Percentiles rank a stretch among this genome's conserved stretches.
phyloP scores from a whole-genome alignment of 257 asterid genomes.

The Osmanthus fragrans region DNA sequence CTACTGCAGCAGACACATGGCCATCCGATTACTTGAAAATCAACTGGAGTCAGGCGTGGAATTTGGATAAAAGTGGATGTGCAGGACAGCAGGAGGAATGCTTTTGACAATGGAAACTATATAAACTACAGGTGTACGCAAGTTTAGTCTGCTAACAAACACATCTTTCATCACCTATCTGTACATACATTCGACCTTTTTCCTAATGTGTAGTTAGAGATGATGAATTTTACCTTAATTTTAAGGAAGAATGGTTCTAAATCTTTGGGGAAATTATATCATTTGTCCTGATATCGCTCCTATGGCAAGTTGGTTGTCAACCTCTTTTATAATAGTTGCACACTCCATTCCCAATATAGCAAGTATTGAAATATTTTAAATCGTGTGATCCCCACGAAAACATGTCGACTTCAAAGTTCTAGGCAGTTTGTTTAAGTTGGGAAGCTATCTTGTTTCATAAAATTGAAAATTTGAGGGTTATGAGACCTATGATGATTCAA shows the following conservation, averaged over 20 bases:
- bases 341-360: neutral
- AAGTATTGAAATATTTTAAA: neutral
- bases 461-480: too few species aligned
- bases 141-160: neutral
- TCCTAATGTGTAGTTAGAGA: neutral
- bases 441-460: too few species aligned
- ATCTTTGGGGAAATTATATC: neutral
- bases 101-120: neutral
- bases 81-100: constrained; percentile 9
- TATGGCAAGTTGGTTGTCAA: neutral
- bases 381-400: neutral
- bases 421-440: neutral
- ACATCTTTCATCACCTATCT: too few species aligned
- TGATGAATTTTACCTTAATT: neutral
- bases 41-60: constrained; percentile 12
- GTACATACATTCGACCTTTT: neutral
- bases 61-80: constrained; percentile 7
- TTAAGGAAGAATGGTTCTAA: neutral
- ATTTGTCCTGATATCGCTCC: neutral
- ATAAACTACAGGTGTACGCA: neutral
- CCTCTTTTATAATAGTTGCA: neutral
- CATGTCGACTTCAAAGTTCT: neutral
- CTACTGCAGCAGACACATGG: constrained; percentile 39
- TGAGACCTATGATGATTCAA: too few species aligned
- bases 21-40: constrained; percentile 39